Conservation (phyloP, 805 yeast genomes). For the Lachancea lanzarotensis region DNA sequence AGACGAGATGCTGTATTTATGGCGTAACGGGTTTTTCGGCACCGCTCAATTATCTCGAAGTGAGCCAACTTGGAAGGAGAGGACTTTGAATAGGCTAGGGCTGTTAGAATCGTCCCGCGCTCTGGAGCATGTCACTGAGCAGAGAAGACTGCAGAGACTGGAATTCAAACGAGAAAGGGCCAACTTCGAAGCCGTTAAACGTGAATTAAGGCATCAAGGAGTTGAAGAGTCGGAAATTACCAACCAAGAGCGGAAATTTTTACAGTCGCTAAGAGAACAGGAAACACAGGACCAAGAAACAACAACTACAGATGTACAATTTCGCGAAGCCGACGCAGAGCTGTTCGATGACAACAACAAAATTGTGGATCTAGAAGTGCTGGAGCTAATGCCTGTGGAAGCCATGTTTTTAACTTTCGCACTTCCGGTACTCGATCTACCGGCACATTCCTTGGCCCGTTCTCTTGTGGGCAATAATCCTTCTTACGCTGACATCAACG, state of each 20-base stretch:
- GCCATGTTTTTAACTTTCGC: slow-evolving; percentile 61
- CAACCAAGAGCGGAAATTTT: slow-evolving; percentile 28
- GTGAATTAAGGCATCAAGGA: slow-evolving; percentile 36
- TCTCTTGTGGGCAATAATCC: slow-evolving; percentile 13
- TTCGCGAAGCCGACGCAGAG: slow-evolving; percentile 35
- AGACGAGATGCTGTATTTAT: slow-evolving; percentile 48
- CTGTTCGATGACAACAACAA: slow-evolving; percentile 28
- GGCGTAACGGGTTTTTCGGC: slow-evolving; percentile 90
- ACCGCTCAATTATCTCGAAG: slow-evolving; percentile 85
- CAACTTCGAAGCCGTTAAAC: slow-evolving; percentile 44
- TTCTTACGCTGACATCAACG: slow-evolving; percentile 25
- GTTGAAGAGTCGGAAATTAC: slow-evolving; percentile 30
- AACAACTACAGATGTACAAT: slow-evolving; percentile 7
- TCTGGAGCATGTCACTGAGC: slow-evolving; percentile 71
- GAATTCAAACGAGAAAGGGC: slow-evolving; percentile 67
- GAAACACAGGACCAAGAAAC: slow-evolving; percentile 16
- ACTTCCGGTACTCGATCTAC: slow-evolving; percentile 42
- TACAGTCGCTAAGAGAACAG: slow-evolving; percentile 29
- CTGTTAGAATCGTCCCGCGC: slow-evolving; percentile 33
- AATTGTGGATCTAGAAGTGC: slow-evolving; percentile 23
- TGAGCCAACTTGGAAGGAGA: slow-evolving; percentile 83
- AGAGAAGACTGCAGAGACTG: slow-evolving; percentile 63
- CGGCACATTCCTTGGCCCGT: slow-evolving; percentile 14
- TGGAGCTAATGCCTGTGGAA: slow-evolving; percentile 74
- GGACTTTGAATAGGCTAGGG: slow-evolving; percentile 51